Base-by-base conservation (phyloP, 306 rosid species). In the Vigna angularis region DNA sequence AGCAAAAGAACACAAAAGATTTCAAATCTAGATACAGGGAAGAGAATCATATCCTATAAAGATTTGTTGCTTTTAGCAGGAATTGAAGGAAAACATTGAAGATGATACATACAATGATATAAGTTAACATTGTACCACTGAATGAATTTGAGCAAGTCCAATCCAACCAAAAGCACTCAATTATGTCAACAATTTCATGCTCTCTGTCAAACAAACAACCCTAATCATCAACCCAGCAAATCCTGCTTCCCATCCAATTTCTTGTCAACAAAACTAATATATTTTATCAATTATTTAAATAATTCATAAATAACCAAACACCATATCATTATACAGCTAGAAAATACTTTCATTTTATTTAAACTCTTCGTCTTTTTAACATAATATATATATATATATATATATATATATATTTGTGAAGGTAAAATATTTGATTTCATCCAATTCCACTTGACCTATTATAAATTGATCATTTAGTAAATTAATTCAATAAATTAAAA, bases 161-260 rank as follows among this genome's bases (percentile, higher is more conserved):
- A 45, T 72, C 78, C 66, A 52, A 63, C 66, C 59, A 79, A 26
- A 72, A 40, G 66, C 79, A 80, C 83, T 42, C 36, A 44, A 59
- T 56, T 38, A 1, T 48, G 79, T 80, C 79, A 80, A 73, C 75
- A 55, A 74, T 74, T 66, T 73, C 84, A 73, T 55, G 84, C 84
- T 80, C 84, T 80, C 20, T 49, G 50, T 63, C 51, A 48, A 48
- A 59, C 5, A 49, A 62, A 44, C 7, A 49, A 40, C 28, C 32
- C 40, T 38, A 73, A 56, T 73, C 28, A 73, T 73, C 57, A 57
- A 57, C 10, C 77, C 77, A 40, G 7, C 45, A 51, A 50, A 48
- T 44, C 55, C 8, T 74, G 36, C 14, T 58, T 44, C 17, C 69
- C 53, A 59, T 15, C 58, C 44, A 15, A 42, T 66, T 77, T 55